Percentiles rank a stretch among this genome's conserved stretches.
These are phyloP conservation scores for Ogataea paradorogensis DNA, from an alignment of 805 yeast species.

Conservation along the genomic window DNA sequence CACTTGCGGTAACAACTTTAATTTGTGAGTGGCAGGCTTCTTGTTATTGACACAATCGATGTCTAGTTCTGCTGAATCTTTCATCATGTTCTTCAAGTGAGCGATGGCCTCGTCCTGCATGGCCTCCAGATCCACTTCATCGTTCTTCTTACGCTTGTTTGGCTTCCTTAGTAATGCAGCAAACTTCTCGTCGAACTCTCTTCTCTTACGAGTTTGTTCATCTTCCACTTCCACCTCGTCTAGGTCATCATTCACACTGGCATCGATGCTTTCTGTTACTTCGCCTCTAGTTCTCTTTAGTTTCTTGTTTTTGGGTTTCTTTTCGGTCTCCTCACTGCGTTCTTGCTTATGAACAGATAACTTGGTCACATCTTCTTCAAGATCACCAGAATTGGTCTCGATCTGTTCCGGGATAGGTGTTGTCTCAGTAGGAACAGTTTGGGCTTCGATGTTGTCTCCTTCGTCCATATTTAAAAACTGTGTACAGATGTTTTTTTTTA, in stretches of 20 bases:
- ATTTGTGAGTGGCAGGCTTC: constrained; percentile 70
- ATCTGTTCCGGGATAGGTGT: background rate
- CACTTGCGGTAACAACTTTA: constrained; percentile 78
- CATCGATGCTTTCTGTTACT: constrained; percentile 5
- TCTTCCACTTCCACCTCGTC: constrained; percentile 21
- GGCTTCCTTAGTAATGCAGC: constrained; percentile 70
- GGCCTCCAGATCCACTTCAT: constrained; percentile 91
- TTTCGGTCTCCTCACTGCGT: constrained; percentile 8
- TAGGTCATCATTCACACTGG: constrained; percentile 5
- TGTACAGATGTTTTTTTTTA: constrained; percentile 9
- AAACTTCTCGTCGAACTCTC: constrained; percentile 76
- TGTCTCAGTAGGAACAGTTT: background rate
- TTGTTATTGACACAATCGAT: constrained; percentile 56
- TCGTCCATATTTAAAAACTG: constrained; percentile 8
- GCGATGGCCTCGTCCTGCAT: constrained; percentile 91
- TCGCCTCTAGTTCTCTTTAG: constrained; percentile 13
- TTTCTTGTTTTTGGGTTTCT: constrained; percentile 13
- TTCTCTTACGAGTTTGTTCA: constrained; percentile 50
- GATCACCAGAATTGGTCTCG: constrained; percentile 2
- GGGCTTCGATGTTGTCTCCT: constrained; percentile 4
- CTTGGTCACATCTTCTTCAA: constrained; percentile 10
- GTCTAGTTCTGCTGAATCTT: constrained; percentile 77
- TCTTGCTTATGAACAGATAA: constrained; percentile 8
- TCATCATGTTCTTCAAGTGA: constrained; percentile 82
- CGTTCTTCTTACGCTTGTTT: constrained; percentile 61